These are phyloP conservation scores for Chamaenerion angustifolium DNA, from an alignment of 345 rosid genomes.

Conservation along the genomic window DNA sequence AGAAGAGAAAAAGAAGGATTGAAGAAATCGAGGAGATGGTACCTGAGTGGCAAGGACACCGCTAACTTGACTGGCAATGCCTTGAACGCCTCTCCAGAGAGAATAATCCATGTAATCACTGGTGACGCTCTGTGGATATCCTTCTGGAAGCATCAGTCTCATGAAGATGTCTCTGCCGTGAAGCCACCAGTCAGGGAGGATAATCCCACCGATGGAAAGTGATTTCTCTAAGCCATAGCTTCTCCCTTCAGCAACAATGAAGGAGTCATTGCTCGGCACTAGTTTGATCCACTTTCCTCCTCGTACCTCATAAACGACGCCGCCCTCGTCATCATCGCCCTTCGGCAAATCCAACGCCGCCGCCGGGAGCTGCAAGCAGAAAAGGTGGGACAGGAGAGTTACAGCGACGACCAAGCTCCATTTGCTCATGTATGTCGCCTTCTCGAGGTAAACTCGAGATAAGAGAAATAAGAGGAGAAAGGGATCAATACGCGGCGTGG, in stretches of 20 bases:
- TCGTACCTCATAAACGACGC: conserved; percentile 54
- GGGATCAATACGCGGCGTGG: background rate
- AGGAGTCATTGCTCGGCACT: conserved; percentile 42
- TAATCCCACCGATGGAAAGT: conserved; percentile 13
- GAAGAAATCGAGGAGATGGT: background rate
- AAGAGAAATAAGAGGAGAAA: conserved; percentile 12
- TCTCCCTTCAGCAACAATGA: conserved; percentile 21
- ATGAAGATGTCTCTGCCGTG: conserved; percentile 31
- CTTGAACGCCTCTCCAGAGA: conserved; percentile 95
- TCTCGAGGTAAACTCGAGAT: conserved; percentile 5
- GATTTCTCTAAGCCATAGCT: conserved; percentile 11
- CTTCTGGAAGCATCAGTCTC: conserved; percentile 74
- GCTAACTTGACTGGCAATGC: conserved; percentile 82
- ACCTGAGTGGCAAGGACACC: conserved; percentile 98
- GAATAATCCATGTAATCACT: conserved; percentile 81
- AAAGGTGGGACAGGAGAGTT: conserved; percentile 23
- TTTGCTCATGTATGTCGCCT: background rate
- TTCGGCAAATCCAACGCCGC: conserved; percentile 18
- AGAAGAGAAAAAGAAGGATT: no score
- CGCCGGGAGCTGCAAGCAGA: conserved; percentile 25
- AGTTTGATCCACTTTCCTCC: conserved; percentile 55
- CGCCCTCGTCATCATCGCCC: conserved; percentile 10
- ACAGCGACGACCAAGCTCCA: conserved; percentile 12
- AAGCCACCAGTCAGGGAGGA: conserved; percentile 17
- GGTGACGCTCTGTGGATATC: conserved; percentile 73